phyloP scores from a whole-genome alignment of 305 asterid genomes.

The Fraxinus nigra region DNA sequence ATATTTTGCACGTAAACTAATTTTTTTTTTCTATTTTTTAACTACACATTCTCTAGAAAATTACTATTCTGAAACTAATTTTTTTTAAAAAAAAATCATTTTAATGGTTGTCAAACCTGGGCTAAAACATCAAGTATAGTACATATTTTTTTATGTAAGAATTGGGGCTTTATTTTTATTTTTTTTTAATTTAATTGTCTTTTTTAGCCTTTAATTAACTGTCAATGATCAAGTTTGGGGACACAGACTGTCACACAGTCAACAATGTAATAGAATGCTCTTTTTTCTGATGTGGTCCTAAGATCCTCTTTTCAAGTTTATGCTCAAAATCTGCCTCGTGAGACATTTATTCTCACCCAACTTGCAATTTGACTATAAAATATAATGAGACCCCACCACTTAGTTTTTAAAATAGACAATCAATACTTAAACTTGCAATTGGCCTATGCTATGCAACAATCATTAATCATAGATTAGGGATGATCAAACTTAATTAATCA shows the following conservation, averaged over 20 bases:
- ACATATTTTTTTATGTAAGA: neutral
- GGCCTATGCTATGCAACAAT: conserved; percentile 44
- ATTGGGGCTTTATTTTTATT: neutral
- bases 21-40: too few species aligned
- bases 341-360: conserved; percentile 39
- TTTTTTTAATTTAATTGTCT: neutral
- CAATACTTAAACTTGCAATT: conserved; percentile 46
- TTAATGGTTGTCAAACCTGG: too few species aligned
- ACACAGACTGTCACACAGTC: neutral
- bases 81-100: too few species aligned
- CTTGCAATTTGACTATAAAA: conserved; percentile 40
- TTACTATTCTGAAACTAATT: too few species aligned
- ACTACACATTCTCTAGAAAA: too few species aligned
- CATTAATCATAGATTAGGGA: conserved; percentile 56
- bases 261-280: conserved; percentile 11
- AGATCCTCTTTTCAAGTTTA: conserved; percentile 15
- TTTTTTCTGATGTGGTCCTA: conserved; percentile 34
- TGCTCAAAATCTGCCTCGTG: conserved; percentile 21
- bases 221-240: neutral
- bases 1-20: too few species aligned
- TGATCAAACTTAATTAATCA: conserved; percentile 43
- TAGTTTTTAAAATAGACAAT: neutral
- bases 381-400: conserved; percentile 51
- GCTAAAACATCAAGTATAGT: too few species aligned
- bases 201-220: neutral